These are phyloP conservation scores for Claviceps sp. DNA, from an alignment of 2,329 filamentous ascomycete species.

Conservation along the genomic window DNA sequence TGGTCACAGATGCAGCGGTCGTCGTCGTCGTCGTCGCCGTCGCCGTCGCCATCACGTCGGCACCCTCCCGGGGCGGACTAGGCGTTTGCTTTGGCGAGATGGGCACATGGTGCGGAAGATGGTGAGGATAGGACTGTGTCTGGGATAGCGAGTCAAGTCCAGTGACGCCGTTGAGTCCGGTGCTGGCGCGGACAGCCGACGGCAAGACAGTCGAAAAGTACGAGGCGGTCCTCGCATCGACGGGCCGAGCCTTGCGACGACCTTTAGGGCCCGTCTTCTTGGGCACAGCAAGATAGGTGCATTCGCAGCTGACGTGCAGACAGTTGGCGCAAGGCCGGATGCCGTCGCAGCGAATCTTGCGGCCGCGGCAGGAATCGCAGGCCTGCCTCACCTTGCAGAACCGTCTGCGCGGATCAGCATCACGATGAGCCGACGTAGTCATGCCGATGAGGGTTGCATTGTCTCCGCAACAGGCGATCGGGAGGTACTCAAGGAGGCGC, in stretches of 20 bases:
- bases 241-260: constrained; percentile 4
- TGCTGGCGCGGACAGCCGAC: constrained; percentile 1
- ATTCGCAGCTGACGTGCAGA: constrained; percentile 6
- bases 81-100: neutral
- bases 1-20: constrained; percentile 3
- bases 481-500: neutral
- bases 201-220: constrained; percentile 3
- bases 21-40: too few species aligned
- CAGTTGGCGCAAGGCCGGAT: constrained; percentile 16
- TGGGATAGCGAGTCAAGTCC: too few species aligned
- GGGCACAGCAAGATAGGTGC: constrained; percentile 17
- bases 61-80: neutral
- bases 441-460: constrained; percentile 2
- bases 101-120: neutral
- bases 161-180: neutral
- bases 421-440: neutral
- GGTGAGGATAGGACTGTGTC: neutral
- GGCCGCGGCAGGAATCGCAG: constrained; percentile 17
- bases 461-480: neutral
- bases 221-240: neutral
- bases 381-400: constrained; percentile 15
- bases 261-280: constrained; percentile 19
- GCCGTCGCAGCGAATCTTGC: constrained; percentile 19
- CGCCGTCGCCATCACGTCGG: neutral
- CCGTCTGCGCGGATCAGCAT: constrained; percentile 1